Conservation (phyloP, 129 eudicot genomes). For the Rutidosis leptorrhynchoides region DNA sequence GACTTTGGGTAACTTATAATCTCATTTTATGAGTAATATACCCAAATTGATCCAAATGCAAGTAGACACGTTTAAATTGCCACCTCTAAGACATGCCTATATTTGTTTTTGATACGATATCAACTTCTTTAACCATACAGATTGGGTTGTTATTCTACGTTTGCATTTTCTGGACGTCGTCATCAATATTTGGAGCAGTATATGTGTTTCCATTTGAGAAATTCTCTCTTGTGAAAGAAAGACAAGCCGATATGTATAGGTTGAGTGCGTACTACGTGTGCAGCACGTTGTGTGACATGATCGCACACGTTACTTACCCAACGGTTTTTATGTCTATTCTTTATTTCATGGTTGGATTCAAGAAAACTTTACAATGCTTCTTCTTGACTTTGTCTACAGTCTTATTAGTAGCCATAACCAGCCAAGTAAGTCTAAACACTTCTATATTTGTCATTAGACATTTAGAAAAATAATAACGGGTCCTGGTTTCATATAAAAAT, state of each 20-base stretch:
- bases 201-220: conserved; percentile 97
- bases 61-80: too few species aligned
- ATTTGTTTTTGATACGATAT: not conserved
- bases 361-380: conserved; percentile 65
- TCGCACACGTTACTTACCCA: conserved; percentile 77
- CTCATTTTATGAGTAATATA: too few species aligned
- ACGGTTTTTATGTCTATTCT: conserved; percentile 76
- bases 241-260: conserved; percentile 96
- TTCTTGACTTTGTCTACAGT: conserved; percentile 57
- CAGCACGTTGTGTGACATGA: conserved; percentile 94
- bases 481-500: not conserved
- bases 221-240: conserved; percentile 71
- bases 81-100: not conserved
- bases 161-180: conserved; percentile 93
- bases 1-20: too few species aligned
- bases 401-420: conserved; percentile 64
- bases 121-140: conserved; percentile 36
- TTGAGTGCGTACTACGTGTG: conserved; percentile 85
- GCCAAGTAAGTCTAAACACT: conserved; percentile 72
- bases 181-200: conserved; percentile 91
- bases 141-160: conserved; percentile 86
- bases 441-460: not conserved
- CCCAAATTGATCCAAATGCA: too few species aligned
- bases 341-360: conserved; percentile 91
- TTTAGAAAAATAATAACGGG: not conserved